Conservation (phyloP, 2,329 filamentous ascomycete species). For the Diaporthe destruens region DNA sequence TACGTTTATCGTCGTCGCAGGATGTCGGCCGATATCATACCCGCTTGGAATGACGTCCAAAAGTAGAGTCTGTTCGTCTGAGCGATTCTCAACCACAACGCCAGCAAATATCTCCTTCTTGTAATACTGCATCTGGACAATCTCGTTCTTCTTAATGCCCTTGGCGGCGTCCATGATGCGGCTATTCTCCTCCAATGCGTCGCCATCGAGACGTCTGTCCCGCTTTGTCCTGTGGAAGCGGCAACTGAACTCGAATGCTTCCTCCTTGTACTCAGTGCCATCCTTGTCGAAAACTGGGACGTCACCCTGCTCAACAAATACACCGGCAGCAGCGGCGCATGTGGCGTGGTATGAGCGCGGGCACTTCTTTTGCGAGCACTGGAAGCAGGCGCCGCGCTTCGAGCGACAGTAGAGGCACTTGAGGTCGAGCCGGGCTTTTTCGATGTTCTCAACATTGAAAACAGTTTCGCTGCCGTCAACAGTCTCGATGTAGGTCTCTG, state of each 20-base stretch:
- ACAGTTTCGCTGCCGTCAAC: constrained; percentile 80
- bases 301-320: constrained; percentile 88
- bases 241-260: constrained; percentile 93
- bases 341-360: constrained; percentile 94
- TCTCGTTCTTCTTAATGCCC: constrained; percentile 76
- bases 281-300: constrained; percentile 92
- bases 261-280: constrained; percentile 91
- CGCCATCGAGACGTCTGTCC: constrained; percentile 78
- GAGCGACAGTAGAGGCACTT: constrained; percentile 96
- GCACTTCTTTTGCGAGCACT: constrained; percentile 96
- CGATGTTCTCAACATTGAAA: constrained; percentile 83
- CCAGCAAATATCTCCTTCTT: constrained; percentile 92
- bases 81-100: constrained; percentile 85
- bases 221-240: constrained; percentile 93
- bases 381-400: constrained; percentile 95
- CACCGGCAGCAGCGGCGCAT: constrained; percentile 91
- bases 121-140: constrained; percentile 88
- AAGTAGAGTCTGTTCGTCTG: constrained; percentile 79
- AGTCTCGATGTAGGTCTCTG: constrained; percentile 87
- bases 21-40: constrained; percentile 62
- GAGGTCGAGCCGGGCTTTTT: constrained; percentile 88
- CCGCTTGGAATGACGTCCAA: constrained; percentile 88
- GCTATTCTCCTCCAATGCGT: constrained; percentile 77
- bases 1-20: constrained; percentile 35
- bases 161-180: constrained; percentile 77